Conservation (phyloP, 306 rosid genomes). For the Fragaria iinumae region DNA sequence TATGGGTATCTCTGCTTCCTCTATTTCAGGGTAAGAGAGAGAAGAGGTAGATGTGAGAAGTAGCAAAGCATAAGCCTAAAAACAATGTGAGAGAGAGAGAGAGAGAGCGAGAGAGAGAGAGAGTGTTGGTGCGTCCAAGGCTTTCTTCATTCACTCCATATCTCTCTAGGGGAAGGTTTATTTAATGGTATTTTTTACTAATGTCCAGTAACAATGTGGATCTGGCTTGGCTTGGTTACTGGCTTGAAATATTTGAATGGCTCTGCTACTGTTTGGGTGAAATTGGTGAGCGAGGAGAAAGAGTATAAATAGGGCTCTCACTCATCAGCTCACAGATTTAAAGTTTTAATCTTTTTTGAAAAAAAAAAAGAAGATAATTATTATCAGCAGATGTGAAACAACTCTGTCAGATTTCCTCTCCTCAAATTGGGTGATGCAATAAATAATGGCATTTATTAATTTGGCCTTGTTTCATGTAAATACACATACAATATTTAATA, state of each 20-base stretch:
- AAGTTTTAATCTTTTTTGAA: conserved; percentile 12
- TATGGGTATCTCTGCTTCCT: conserved; percentile 12
- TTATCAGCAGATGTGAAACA: conserved; percentile 35
- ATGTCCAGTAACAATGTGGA: neutral
- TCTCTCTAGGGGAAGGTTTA: conserved; percentile 36
- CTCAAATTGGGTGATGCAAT: conserved; percentile 31
- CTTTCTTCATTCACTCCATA: conserved; percentile 30
- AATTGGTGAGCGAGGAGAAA: neutral
- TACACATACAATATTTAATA: neutral
- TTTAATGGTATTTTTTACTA: conserved; percentile 36
- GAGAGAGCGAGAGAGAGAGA: neutral
- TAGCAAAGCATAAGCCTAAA: neutral
- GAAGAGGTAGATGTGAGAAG: neutral
- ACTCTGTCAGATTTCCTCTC: conserved; percentile 35
- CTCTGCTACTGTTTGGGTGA: neutral
- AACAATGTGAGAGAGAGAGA: conserved; percentile 11
- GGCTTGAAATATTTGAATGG: neutral
- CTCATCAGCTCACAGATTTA: conserved; percentile 25
- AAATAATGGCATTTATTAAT: conserved; percentile 44
- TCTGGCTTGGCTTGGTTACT: conserved; percentile 27
- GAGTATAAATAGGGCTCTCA: neutral
- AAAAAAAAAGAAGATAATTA: conserved; percentile 17
- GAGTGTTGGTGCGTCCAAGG: conserved; percentile 16
- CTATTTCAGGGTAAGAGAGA: conserved; percentile 11
- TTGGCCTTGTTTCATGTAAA: conserved; percentile 15